Evolutionary conservation across 2,329 filamentous ascomycete genomes (phyloP).

Genomic region (Ophiostoma montium): DNA sequence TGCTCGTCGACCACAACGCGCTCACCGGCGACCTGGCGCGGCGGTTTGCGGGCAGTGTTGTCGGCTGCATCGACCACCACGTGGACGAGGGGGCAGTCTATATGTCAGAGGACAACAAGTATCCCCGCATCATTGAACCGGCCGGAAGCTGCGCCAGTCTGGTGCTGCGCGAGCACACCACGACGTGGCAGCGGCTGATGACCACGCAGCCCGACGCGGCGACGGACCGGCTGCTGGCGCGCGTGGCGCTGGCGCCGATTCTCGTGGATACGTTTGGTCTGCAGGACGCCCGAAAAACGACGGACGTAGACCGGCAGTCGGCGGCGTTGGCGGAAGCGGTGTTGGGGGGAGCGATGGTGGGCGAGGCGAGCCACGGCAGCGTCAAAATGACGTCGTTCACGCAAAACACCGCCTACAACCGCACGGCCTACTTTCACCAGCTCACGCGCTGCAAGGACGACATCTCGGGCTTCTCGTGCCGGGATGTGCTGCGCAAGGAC

Average conservation of each 20-base stretch:
- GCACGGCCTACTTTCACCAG: conserved; percentile 41
- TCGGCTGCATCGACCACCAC: conserved; percentile 66
- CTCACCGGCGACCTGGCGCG: conserved; percentile 47
- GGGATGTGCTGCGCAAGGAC: conserved; percentile 64
- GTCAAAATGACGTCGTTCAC: background rate
- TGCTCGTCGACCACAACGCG: conserved; percentile 69
- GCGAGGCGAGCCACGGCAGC: background rate
- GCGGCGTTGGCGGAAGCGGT: conserved; percentile 41
- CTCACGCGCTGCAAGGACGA: conserved; percentile 54
- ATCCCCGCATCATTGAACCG: conserved; percentile 48
- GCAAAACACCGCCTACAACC: conserved; percentile 29
- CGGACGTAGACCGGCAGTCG: conserved; percentile 42
- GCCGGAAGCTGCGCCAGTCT: conserved; percentile 63
- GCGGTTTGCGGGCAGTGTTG: conserved; percentile 28
- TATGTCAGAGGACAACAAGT: conserved; percentile 24
- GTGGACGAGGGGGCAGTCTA: conserved; percentile 51
- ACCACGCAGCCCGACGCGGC: conserved; percentile 26
- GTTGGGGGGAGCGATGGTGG: conserved; percentile 12
- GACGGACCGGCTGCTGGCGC: conserved; percentile 32
- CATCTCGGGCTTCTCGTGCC: conserved; percentile 43
- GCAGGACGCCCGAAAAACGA: conserved; percentile 48
- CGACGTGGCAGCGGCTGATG: conserved; percentile 37
- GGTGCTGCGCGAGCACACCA: conserved; percentile 44
- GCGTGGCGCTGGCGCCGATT: conserved; percentile 54
- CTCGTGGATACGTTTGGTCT: conserved; percentile 61